phyloP scores from a whole-genome alignment of 306 rosid genomes.

The Lablab purpureus region DNA sequence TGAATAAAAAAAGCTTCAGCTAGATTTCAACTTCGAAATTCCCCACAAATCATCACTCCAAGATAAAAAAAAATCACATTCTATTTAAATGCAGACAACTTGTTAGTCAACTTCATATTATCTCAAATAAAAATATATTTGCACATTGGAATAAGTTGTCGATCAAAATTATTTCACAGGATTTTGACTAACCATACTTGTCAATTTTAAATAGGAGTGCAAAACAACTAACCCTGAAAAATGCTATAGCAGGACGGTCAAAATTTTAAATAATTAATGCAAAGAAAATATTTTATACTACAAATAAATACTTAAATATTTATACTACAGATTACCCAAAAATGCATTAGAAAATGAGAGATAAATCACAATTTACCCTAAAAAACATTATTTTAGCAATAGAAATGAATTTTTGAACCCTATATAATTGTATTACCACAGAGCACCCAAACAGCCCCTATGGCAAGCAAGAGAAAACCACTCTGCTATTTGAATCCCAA shows the following conservation, averaged over 20 bases:
- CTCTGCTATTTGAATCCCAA: background rate
- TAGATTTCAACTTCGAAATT: slow-evolving; percentile 13
- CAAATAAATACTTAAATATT: background rate
- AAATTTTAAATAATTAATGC: background rate
- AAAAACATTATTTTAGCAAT: background rate
- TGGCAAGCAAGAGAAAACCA: background rate
- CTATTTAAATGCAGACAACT: slow-evolving; percentile 9
- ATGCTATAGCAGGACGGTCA: background rate
- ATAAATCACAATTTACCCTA: background rate
- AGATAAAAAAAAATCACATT: slow-evolving; percentile 20
- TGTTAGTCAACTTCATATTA: slow-evolving; percentile 23
- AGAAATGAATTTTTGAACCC: background rate
- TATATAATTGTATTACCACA: background rate
- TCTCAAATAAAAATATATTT: slow-evolving; percentile 25
- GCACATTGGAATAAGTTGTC: slow-evolving; percentile 13
- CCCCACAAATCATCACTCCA: slow-evolving; percentile 17
- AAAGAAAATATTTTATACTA: background rate
- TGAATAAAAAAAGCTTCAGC: slow-evolving; percentile 15
- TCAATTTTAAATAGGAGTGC: background rate
- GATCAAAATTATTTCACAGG: background rate
- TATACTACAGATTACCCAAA: background rate
- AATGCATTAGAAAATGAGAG: background rate
- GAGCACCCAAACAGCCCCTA: background rate
- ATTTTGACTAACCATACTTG: background rate
- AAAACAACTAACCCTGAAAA: background rate